These are phyloP conservation scores for Fusarium virguliforme DNA, from an alignment of 2,329 filamentous ascomycete genomes.

Conservation along the genomic window DNA sequence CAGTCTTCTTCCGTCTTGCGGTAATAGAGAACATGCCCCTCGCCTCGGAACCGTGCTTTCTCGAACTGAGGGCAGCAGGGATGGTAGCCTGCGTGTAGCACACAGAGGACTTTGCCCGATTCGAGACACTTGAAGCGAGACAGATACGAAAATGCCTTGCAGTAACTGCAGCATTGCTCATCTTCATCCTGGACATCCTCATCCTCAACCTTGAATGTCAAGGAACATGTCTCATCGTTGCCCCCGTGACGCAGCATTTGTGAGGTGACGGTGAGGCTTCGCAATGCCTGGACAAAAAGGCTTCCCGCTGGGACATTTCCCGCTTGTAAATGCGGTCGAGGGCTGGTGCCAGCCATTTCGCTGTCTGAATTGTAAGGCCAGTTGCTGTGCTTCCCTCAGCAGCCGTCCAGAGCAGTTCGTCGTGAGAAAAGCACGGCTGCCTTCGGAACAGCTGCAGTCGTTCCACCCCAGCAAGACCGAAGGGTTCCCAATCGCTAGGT, in stretches of 20 bases:
- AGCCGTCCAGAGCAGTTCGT: conserved; percentile 93
- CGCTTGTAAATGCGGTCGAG: conserved; percentile 83
- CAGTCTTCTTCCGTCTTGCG: conserved; percentile 80
- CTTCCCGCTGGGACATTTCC: conserved; percentile 78
- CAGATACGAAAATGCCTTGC: conserved; percentile 92
- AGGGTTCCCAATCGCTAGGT: conserved; percentile 94
- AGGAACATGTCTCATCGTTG: conserved; percentile 68
- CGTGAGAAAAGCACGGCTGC: conserved; percentile 97
- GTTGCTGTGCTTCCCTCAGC: conserved; percentile 81
- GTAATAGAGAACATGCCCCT: conserved; percentile 82
- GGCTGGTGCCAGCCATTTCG: conserved; percentile 94
- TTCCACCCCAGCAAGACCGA: conserved; percentile 87
- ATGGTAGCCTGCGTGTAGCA: conserved; percentile 84
- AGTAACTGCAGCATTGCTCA: conserved; percentile 92
- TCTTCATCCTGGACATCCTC: conserved; percentile 90
- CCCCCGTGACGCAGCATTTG: conserved; percentile 65
- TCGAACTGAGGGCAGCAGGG: conserved; percentile 84
- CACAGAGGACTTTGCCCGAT: conserved; percentile 85
- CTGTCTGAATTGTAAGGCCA: conserved; percentile 83
- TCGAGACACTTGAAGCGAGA: conserved; percentile 90
- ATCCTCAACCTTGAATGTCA: conserved; percentile 78
- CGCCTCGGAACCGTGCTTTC: conserved; percentile 76
- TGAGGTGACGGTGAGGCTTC: conserved; percentile 64
- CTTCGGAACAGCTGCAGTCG: conserved; percentile 89
- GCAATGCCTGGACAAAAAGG: conserved; percentile 78